Conservation (phyloP, 768 basidiomycete species). For the Hemileccinum impolitum region DNA sequence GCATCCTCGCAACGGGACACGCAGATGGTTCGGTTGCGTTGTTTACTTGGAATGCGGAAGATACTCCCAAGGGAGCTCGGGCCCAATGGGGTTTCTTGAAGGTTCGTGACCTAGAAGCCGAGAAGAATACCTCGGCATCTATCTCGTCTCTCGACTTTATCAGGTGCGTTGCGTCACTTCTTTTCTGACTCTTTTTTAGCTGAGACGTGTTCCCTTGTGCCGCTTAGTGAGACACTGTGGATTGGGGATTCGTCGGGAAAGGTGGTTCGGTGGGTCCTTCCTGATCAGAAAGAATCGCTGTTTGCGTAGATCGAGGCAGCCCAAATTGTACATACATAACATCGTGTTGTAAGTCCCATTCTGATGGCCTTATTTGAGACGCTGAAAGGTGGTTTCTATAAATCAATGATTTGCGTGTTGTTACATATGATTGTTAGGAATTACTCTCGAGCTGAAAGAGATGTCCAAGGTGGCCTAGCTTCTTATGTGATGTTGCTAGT, state of each 20-base stretch:
- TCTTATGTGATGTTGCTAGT: no score
- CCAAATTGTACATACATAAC: no score
- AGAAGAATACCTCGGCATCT: slow-evolving; percentile 36
- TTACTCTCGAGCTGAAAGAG: no score
- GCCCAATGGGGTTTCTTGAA: slow-evolving; percentile 75
- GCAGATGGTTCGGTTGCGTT: slow-evolving; percentile 73
- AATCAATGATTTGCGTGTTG: no score
- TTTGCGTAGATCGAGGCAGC: no score
- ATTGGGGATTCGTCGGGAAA: slow-evolving; percentile 24
- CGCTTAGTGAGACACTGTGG: slow-evolving; percentile 23
- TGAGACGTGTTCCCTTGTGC: not conserved
- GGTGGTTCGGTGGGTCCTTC: slow-evolving; percentile 22
- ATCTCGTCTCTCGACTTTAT: slow-evolving; percentile 81
- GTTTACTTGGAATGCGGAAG: slow-evolving; percentile 82
- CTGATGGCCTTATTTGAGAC: no score
- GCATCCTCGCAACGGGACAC: slow-evolving; percentile 78
- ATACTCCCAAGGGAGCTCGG: slow-evolving; percentile 60
- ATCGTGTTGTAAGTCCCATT: no score
- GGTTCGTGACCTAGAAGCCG: slow-evolving; percentile 62
- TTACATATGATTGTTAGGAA: no score
- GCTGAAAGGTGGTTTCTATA: no score
- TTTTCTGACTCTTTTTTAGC: not conserved
- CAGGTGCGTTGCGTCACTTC: slow-evolving; percentile 47
- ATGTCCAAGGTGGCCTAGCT: no score
- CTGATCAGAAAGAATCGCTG: slow-evolving; percentile 11